Percentiles rank a stretch among this genome's conserved stretches.
phyloP scores from a whole-genome alignment of 1,284 basidiomycete species.

The Ceratorhiza oryzae-sativae region DNA sequence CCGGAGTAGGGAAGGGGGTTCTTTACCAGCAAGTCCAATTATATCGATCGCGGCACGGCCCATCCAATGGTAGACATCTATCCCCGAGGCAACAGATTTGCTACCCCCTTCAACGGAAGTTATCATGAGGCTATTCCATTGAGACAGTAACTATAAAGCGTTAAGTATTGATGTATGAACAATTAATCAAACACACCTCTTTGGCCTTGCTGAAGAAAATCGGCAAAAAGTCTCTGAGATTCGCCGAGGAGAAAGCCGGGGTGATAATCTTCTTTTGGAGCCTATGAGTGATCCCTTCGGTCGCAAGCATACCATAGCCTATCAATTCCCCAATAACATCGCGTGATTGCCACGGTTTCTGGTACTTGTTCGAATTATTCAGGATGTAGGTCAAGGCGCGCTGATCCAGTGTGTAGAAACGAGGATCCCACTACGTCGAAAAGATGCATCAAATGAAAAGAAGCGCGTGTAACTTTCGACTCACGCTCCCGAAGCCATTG shows the following conservation, averaged over 20 bases:
- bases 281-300: conserved; percentile 32
- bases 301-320: conserved; percentile 58
- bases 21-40: conserved; percentile 72
- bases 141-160: conserved; percentile 42
- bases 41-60: conserved; percentile 81
- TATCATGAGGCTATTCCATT: conserved; percentile 42
- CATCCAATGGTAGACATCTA: conserved; percentile 78
- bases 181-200: conserved; percentile 65
- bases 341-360: conserved; percentile 81
- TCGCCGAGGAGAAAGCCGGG: conserved; percentile 79
- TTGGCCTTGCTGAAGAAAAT: conserved; percentile 71
- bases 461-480: conserved; percentile 45
- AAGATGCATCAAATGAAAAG: conserved; percentile 2
- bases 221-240: conserved; percentile 71
- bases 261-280: conserved; percentile 69
- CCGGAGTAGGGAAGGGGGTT: conserved; percentile 9
- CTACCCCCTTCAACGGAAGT: neutral
- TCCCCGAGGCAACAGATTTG: conserved; percentile 45
- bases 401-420: conserved; percentile 77
- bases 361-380: conserved; percentile 71
- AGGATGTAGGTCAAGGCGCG: conserved; percentile 71
- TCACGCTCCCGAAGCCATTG: conserved; percentile 68
- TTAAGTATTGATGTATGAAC: neutral
- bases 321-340: conserved; percentile 74
- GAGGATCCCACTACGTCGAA: conserved; percentile 69